Base-by-base conservation (phyloP, 306 rosid genomes). In the Medicago lupulina region DNA sequence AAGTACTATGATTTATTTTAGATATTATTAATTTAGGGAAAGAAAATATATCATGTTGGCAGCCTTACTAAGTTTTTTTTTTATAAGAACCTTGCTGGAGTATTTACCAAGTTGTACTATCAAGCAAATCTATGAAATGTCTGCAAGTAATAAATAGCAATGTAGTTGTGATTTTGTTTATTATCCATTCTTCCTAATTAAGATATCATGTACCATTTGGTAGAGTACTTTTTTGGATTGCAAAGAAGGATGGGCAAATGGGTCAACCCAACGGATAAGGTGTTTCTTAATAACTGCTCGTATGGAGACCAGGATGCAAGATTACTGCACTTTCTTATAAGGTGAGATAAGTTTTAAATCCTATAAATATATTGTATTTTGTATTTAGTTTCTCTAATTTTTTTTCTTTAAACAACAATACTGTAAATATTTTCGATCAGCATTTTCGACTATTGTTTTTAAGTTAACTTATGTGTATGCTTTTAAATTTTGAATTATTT, bases 41-140 rank as follows among this genome's bases (percentile, higher is more conserved):
- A 18, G 31, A 25, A 18, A 19, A 18, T 14, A 17, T 9, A 17
- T 17, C 23, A 53, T 55, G 61, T 55, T 57, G 10, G 9, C 16
- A 23, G 64, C 17, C 43, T 61, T 61, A 15, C 28, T 28, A 54
- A 54, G 31, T 54, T 6, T 9, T 8, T 54, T 21, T 28, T 28
- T 31, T 61, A 61, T 61, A 31, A 61, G 18, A 61, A 31, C 41
- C 41, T 60, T 14, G 67, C 21, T 58, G 28, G 2, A 23, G 28
- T 23, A 23, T 58, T 23, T 58, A n/a, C 43, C 67, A 31, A 61
- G 19, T 14, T 61, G 67, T 31, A 61, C 19, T 31, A 11, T 40
- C 2, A 41, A 71, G 9, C 61, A 63, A 50, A 64, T 71, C 21
- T 74, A 38, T 62, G 31, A 9, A 38, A 28, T 36, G 34, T 49